These are phyloP conservation scores for Phytophthora meadii DNA, from an alignment of 352 stramenopile genomes.

Conservation along the genomic window DNA sequence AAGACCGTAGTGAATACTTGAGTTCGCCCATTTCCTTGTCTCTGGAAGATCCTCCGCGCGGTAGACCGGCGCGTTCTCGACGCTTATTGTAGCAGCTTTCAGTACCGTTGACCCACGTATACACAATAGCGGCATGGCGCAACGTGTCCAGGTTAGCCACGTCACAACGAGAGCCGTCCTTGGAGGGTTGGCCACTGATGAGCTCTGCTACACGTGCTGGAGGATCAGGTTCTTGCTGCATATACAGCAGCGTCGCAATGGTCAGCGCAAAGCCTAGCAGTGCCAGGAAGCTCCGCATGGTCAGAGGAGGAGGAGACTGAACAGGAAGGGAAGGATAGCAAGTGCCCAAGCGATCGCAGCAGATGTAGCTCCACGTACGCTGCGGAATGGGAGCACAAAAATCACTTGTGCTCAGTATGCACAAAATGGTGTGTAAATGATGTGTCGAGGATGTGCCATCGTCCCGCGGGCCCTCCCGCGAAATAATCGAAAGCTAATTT, in stretches of 20 bases:
- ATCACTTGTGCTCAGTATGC: no score
- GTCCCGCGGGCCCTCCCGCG: slow-evolving; percentile 6
- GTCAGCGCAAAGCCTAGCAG: slow-evolving; percentile 54
- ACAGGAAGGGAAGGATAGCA: slow-evolving; percentile 4
- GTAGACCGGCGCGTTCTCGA: slow-evolving; percentile 54
- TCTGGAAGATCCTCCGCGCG: slow-evolving; percentile 66
- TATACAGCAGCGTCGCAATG: slow-evolving; percentile 59
- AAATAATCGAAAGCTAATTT: slow-evolving; percentile 20
- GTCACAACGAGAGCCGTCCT: slow-evolving; percentile 54
- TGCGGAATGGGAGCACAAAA: slow-evolving; percentile 14
- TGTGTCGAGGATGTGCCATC: slow-evolving; percentile 1
- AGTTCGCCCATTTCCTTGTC: slow-evolving; percentile 90
- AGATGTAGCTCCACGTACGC: slow-evolving; percentile 17
- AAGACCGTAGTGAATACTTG: slow-evolving; percentile 85
- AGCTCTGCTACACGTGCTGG: slow-evolving; percentile 59
- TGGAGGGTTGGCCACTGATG: slow-evolving; percentile 38
- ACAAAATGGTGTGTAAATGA: no score
- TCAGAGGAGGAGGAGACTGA: slow-evolving; percentile 1
- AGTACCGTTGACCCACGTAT: slow-evolving; percentile 89
- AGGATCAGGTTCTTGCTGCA: slow-evolving; percentile 53
- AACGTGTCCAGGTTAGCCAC: slow-evolving; percentile 73
- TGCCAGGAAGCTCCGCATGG: slow-evolving; percentile 61
- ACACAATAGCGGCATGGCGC: slow-evolving; percentile 76
- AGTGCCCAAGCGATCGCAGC: slow-evolving; percentile 11
- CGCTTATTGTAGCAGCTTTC: slow-evolving; percentile 82